These are phyloP conservation scores for Tetrahymena malaccensis DNA, from an alignment of 73 alveolate genomes.

Conservation along the genomic window DNA sequence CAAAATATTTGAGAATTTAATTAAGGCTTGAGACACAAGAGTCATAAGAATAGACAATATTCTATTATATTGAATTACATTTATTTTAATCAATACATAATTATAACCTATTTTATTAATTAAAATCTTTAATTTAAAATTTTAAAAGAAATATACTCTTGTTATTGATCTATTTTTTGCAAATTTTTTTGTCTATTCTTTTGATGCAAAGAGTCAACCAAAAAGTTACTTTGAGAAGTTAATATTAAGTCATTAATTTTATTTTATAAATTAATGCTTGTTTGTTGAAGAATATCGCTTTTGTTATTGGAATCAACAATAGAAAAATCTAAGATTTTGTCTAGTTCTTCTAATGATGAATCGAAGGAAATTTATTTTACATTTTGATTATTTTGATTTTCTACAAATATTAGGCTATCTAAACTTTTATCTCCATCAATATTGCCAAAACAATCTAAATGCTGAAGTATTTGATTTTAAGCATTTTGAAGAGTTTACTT, in stretches of 20 bases:
- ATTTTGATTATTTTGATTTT: no score
- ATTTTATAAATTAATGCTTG: neutral
- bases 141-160: neutral
- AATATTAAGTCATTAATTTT: neutral
- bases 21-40: neutral
- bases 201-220: neutral
- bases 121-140: no score
- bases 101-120: no score
- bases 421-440: no score
- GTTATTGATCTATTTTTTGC: neutral
- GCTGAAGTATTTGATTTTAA: no score
- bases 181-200: no score
- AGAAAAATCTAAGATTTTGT: neutral
- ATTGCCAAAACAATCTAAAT: neutral
- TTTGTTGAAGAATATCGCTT: neutral
- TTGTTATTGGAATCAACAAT: no score
- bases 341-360: neutral
- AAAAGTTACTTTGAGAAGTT: neutral
- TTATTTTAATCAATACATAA: no score
- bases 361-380: neutral
- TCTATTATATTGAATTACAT: no score
- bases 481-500: neutral
- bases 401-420: neutral
- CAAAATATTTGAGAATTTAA: neutral
- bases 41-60: no score